These are phyloP conservation scores for Setaria viridis DNA, from an alignment of 202 grass and related monocot genomes.

Conservation along the genomic window DNA sequence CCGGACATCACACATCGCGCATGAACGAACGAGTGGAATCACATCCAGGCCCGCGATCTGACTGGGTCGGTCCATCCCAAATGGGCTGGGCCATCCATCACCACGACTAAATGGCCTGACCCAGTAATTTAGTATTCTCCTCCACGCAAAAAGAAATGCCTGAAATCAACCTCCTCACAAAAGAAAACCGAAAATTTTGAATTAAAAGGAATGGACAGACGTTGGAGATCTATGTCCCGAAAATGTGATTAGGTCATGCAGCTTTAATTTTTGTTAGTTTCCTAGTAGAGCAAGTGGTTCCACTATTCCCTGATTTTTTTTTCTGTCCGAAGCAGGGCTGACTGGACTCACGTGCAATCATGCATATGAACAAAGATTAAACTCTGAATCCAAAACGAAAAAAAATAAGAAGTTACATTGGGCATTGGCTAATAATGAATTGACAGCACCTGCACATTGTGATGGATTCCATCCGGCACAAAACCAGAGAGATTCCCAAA, in stretches of 20 bases:
- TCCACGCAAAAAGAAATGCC: too few relatives aligned
- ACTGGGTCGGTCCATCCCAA: neutral
- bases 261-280: neutral
- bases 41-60: neutral
- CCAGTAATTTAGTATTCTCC: neutral
- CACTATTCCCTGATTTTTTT: neutral
- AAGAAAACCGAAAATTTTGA: neutral
- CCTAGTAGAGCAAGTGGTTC: neutral
- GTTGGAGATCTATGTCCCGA: too few relatives aligned
- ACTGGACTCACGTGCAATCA: neutral
- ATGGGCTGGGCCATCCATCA: neutral
- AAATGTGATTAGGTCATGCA: neutral
- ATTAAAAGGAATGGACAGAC: neutral
- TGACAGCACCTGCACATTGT: neutral
- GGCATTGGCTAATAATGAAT: neutral
- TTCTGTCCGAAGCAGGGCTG: neutral
- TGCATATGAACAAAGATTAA: neutral
- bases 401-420: neutral
- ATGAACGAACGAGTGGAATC: too few relatives aligned
- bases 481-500: conserved; percentile 40
- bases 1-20: too few relatives aligned
- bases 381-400: neutral
- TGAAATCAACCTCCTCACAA: neutral
- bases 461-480: neutral
- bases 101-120: neutral